Conservation (phyloP, 345 rosid species). For the Erodium maritimum region DNA sequence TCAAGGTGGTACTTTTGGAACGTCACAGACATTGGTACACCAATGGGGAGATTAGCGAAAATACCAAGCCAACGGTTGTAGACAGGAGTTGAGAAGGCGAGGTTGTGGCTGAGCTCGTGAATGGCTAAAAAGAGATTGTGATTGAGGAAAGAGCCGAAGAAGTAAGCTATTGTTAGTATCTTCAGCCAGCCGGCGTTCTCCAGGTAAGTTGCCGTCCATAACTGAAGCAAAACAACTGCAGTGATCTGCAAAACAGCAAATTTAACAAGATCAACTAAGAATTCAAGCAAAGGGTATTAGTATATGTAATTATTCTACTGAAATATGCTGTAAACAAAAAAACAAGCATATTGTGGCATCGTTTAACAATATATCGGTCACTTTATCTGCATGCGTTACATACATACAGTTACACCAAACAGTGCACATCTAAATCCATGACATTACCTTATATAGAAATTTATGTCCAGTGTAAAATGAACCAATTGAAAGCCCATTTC, state of each 20-base stretch:
- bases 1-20: conserved; percentile 90
- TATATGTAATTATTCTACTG: background rate
- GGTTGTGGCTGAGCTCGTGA: conserved; percentile 88
- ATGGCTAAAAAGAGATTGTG: conserved; percentile 89
- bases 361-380: too few species aligned
- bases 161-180: conserved; percentile 53
- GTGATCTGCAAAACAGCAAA: conserved; percentile 37
- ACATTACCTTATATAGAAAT: too few species aligned
- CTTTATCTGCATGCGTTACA: too few species aligned
- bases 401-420: too few species aligned
- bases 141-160: conserved; percentile 78
- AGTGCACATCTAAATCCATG: too few species aligned
- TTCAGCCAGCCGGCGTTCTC: conserved; percentile 54
- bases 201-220: conserved; percentile 52
- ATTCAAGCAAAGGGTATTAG: background rate
- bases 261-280: conserved; percentile 6
- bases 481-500: too few species aligned
- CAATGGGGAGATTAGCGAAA: conserved; percentile 78
- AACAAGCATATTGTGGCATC: too few species aligned
- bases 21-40: conserved; percentile 81
- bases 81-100: conserved; percentile 68
- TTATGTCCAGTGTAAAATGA: too few species aligned
- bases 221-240: conserved; percentile 59
- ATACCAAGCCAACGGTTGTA: conserved; percentile 82
- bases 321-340: background rate